Conservation (phyloP, 1,284 basidiomycete genomes). For the Singerocomus inundabilis region DNA sequence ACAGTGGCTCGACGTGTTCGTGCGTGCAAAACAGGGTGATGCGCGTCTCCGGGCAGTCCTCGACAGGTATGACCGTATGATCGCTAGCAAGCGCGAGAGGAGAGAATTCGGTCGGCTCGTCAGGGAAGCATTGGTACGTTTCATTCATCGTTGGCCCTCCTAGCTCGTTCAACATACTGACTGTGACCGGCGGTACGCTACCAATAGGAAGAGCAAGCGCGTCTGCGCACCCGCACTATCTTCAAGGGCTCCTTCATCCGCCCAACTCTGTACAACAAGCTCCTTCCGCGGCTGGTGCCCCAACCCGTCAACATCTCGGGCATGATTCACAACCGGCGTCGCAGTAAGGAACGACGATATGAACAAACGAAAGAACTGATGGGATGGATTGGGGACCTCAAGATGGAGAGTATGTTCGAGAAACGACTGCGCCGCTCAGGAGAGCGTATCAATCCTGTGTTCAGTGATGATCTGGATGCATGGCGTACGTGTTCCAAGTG, state of each 20-base stretch:
- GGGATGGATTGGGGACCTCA: slow-evolving; percentile 46
- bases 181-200: slow-evolving; percentile 1
- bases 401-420: slow-evolving; percentile 58
- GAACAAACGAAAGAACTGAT: slow-evolving; percentile 32
- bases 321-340: slow-evolving; percentile 65
- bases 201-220: slow-evolving; percentile 45
- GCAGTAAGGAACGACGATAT: slow-evolving; percentile 47
- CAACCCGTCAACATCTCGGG: slow-evolving; percentile 67
- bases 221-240: slow-evolving; percentile 54
- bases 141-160: not conserved
- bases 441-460: slow-evolving; percentile 15
- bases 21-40: slow-evolving; percentile 52
- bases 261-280: slow-evolving; percentile 58
- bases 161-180: not conserved
- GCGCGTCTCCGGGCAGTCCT: slow-evolving; percentile 44
- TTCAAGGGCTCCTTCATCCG: slow-evolving; percentile 68
- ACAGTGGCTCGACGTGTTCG: slow-evolving; percentile 65
- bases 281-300: slow-evolving; percentile 74
- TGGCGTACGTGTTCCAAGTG: slow-evolving; percentile 23
- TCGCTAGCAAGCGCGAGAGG: slow-evolving; percentile 51
- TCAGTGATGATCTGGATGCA: slow-evolving; percentile 24
- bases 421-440: slow-evolving; percentile 29
- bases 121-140: slow-evolving; percentile 50
- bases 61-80: slow-evolving; percentile 53
- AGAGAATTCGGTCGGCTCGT: slow-evolving; percentile 46